Evolutionary conservation across 176 grass and related monocot genomes (phyloP), one percentile per base, ranked within the genome.

Genomic region (Bolboschoenus planiculmis): DNA sequence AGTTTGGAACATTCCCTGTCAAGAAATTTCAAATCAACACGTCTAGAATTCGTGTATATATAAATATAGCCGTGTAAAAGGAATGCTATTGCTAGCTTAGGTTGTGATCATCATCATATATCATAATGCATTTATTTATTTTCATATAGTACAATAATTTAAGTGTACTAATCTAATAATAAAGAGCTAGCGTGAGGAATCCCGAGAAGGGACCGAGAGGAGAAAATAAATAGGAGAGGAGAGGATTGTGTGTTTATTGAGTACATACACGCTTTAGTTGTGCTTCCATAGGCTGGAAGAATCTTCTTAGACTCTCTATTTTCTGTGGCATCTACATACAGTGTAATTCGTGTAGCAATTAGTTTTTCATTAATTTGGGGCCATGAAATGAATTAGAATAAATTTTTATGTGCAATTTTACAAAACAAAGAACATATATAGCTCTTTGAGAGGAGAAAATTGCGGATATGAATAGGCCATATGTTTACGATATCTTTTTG

Each of bases 241-340:
- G 14, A 15, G 7, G n/a, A n/a, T 16, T 53, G 8, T 65, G 61
- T 65, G 27, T 27, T 58, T 4, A 24, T 34, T 7, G 70, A 47
- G 70, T 74, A 47, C 39, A 40, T 42, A 46, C 24, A 48, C 24
- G 37, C 70, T 47, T 74, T 74, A 11, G n/a, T 74, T 27, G 24
- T 76, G 6, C 72, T 51, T 76, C 72, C 44, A 76, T 50, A 76
- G 48, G 54, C 34, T 60, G 78, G 56, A 80, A 40, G 78, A 80
- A 60, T 56, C 36, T 80, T 80, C 78, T 27, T 58, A 27, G 7
- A 27, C 31, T 23, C 16, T 59, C 1, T 2, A 26, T 80, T 2
- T 80, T 43, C 14, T 76, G 26, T 51, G 24, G 1, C 20, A 0
- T 68, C 9, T 44, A 44, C 5, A 30, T 31, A 37, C 16, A 65